Evolutionary conservation across 2,329 filamentous ascomycete genomes (phyloP).

Genomic region (Onygena corvina): DNA sequence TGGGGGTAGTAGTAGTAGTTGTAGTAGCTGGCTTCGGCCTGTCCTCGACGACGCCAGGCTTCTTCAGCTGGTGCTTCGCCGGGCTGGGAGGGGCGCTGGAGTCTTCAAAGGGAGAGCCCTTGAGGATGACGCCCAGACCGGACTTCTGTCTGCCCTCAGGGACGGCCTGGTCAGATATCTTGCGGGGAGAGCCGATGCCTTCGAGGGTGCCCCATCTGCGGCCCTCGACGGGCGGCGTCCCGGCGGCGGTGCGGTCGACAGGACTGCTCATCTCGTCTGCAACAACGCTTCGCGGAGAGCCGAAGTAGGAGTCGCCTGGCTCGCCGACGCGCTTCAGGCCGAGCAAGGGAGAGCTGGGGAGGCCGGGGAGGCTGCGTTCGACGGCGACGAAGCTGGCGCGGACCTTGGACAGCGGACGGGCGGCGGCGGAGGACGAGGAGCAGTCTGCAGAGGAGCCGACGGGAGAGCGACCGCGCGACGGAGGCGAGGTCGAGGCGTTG

Average conservation of each 20-base stretch:
- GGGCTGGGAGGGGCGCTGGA: conserved; percentile 7
- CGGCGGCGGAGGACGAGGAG: conserved; percentile 27
- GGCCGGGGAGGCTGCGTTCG: conserved; percentile 33
- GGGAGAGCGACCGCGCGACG: conserved; percentile 59
- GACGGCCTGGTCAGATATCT: background rate
- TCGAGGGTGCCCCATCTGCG: background rate
- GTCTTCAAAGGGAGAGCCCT: conserved; percentile 23
- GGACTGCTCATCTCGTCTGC: conserved; percentile 24
- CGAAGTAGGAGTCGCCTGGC: conserved; percentile 24
- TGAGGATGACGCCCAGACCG: conserved; percentile 19
- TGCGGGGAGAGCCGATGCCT: background rate
- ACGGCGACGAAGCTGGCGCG: conserved; percentile 64
- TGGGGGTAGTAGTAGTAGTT: background rate
- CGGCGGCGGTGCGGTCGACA: conserved; percentile 13
- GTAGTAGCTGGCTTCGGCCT: background rate
- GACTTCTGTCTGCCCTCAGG: background rate
- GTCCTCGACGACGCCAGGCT: background rate
- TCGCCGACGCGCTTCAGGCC: conserved; percentile 33
- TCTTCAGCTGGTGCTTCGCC: background rate
- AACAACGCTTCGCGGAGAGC: conserved; percentile 18
- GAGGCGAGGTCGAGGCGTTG: conserved; percentile 50
- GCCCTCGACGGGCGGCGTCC: conserved; percentile 9
- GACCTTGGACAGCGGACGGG: conserved; percentile 60
- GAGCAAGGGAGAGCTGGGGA: conserved; percentile 23
- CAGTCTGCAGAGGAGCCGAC: conserved; percentile 36